Conservation (phyloP, 306 rosid species). For the Ceratonia siliqua region DNA sequence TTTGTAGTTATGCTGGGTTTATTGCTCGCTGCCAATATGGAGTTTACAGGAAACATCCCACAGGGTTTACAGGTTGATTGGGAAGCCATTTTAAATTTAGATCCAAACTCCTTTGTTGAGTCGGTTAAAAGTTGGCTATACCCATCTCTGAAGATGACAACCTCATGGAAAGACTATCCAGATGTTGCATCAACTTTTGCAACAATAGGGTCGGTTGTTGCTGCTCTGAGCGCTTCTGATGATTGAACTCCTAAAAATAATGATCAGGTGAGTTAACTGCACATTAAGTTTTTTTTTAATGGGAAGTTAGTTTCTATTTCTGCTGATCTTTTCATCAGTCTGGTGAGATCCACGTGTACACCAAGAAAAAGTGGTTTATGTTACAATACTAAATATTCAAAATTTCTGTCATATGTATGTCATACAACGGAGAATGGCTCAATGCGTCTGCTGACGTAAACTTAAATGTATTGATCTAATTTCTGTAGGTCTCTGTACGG, state of each 20-base stretch:
- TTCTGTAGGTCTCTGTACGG: not conserved
- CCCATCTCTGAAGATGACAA: slow-evolving; percentile 77
- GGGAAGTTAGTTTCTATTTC: not conserved
- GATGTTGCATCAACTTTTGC: slow-evolving; percentile 71
- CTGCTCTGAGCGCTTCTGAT: slow-evolving; percentile 77
- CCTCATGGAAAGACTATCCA: slow-evolving; percentile 92
- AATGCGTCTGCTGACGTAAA: not conserved
- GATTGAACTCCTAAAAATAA: slow-evolving; percentile 46
- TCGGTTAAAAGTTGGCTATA: slow-evolving; percentile 84
- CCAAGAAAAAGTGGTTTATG: not conserved
- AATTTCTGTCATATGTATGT: not conserved
- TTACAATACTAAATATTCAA: no score
- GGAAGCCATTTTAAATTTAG: slow-evolving; percentile 80
- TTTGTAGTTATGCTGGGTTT: slow-evolving; percentile 82
- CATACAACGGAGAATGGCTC: not conserved
- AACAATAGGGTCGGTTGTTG: slow-evolving; percentile 85
- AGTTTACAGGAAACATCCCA: slow-evolving; percentile 84
- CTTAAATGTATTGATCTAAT: not conserved
- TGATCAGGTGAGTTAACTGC: slow-evolving; percentile 40
- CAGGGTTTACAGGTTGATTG: slow-evolving; percentile 88
- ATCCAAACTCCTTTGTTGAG: slow-evolving; percentile 70
- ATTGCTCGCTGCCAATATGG: slow-evolving; percentile 95
- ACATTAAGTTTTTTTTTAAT: not conserved
- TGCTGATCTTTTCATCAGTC: not conserved
- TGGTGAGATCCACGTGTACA: not conserved